Conservation (phyloP, 768 basidiomycete species). For the Suillus bovinus region DNA sequence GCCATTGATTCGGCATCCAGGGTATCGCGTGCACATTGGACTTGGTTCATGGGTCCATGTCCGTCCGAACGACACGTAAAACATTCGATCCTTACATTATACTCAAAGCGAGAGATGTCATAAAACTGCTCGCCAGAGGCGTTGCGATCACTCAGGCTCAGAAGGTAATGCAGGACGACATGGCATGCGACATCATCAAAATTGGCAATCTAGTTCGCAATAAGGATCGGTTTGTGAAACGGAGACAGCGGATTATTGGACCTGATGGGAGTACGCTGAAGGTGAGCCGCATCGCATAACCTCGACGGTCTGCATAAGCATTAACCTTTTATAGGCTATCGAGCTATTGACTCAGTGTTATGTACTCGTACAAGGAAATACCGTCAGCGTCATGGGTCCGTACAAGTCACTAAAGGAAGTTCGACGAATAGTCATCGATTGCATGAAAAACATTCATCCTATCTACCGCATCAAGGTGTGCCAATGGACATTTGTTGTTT, state of each 20-base stretch:
- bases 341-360: slow-evolving; percentile 96
- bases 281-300: slow-evolving; percentile 44
- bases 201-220: slow-evolving; percentile 93
- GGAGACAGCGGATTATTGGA: slow-evolving; percentile 94
- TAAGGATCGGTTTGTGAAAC: slow-evolving; percentile 95
- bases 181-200: slow-evolving; percentile 97
- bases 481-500: slow-evolving; percentile 7
- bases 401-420: slow-evolving; percentile 97
- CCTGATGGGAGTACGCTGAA: slow-evolving; percentile 97
- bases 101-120: slow-evolving; percentile 92
- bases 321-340: slow-evolving; percentile 69
- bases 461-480: slow-evolving; percentile 96
- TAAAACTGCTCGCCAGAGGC: slow-evolving; percentile 92
- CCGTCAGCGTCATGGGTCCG: slow-evolving; percentile 97
- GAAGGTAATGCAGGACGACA: slow-evolving; percentile 85
- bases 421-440: slow-evolving; percentile 92
- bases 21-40: slow-evolving; percentile 91
- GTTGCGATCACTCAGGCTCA: slow-evolving; percentile 84
- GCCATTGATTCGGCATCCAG: slow-evolving; percentile 38
- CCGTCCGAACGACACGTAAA: slow-evolving; percentile 94
- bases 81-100: slow-evolving; percentile 96
- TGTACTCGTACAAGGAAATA: slow-evolving; percentile 96
- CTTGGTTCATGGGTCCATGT: slow-evolving; percentile 96
- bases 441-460: slow-evolving; percentile 99
- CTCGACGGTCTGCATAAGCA: neutral